phyloP scores from a whole-genome alignment of 1,139 yeast genomes.

The Scheffersomyces segobiensis region DNA sequence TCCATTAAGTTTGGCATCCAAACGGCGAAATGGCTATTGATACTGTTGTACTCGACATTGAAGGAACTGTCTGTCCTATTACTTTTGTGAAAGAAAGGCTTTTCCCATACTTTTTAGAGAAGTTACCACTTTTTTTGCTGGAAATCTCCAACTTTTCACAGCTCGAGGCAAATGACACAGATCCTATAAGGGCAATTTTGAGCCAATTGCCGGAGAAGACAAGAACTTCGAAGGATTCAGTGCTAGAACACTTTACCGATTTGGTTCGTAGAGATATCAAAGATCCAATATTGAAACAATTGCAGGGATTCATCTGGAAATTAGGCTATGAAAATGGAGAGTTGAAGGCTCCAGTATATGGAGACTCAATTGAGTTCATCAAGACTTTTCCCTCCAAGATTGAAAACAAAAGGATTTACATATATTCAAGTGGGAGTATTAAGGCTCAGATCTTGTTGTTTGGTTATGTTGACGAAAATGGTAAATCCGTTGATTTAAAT shows the following conservation, averaged over 20 bases:
- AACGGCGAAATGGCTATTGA: conserved; percentile 1
- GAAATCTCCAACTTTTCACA: conserved; percentile 15
- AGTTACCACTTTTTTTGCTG: conserved; percentile 39
- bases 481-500: conserved; percentile 50
- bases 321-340: conserved; percentile 75
- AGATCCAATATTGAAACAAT: conserved; percentile 71
- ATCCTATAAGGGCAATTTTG: conserved; percentile 32
- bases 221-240: conserved; percentile 21
- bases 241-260: conserved; percentile 48
- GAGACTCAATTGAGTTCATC: conserved; percentile 68
- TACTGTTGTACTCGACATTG: conserved; percentile 55
- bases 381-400: conserved; percentile 26
- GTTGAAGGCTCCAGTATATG: conserved; percentile 73
- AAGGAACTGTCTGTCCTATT: conserved; percentile 91
- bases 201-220: conserved; percentile 44
- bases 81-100: conserved; percentile 77
- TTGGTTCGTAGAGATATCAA: conserved; percentile 71
- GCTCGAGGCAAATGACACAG: conserved; percentile 6
- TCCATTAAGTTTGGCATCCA: not conserved
- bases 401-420: conserved; percentile 46
- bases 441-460: conserved; percentile 82
- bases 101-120: conserved; percentile 51
- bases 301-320: conserved; percentile 87
- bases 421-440: conserved; percentile 91
- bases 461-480: conserved; percentile 50